phyloP scores from a whole-genome alignment of 2,329 filamentous ascomycete genomes.

The Cladosporium sp. region DNA sequence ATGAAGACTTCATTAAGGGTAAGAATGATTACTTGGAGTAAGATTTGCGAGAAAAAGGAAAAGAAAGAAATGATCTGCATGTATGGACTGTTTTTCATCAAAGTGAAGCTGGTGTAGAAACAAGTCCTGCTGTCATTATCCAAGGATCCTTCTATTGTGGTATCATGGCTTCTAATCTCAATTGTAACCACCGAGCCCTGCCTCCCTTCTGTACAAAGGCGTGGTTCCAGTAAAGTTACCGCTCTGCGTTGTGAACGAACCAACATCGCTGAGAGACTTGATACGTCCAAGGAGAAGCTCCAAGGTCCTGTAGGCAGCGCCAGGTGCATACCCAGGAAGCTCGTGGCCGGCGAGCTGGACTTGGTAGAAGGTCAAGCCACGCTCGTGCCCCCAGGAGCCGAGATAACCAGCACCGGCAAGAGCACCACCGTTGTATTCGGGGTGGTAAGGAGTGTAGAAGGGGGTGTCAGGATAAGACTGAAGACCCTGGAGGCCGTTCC shows the following conservation, averaged over 20 bases:
- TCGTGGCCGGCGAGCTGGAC: conserved; percentile 41
- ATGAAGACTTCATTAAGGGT: no score
- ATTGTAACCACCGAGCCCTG: conserved; percentile 1
- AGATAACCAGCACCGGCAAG: conserved; percentile 39
- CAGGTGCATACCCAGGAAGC: conserved; percentile 41
- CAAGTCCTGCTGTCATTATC: no score
- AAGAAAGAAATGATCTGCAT: no score
- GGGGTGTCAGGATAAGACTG: conserved; percentile 36
- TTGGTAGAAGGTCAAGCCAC: conserved; percentile 45
- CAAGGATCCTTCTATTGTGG: no score
- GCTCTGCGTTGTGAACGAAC: conserved; percentile 19
- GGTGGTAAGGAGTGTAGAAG: conserved; percentile 44
- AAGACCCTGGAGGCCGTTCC: conserved; percentile 48
- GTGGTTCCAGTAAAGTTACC: conserved; percentile 21
- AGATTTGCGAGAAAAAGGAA: no score
- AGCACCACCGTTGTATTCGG: conserved; percentile 37
- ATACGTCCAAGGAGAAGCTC: conserved; percentile 41
- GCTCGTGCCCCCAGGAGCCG: conserved; percentile 40
- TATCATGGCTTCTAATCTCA: not conserved
- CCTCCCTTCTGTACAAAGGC: conserved; percentile 12
- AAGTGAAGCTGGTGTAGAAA: no score
- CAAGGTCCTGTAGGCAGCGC: conserved; percentile 39
- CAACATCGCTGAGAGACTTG: conserved; percentile 31
- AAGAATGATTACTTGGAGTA: no score
- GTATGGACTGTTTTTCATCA: no score